phyloP scores from a whole-genome alignment of 495 filamentous ascomycete species.

The Letharia lupina region DNA sequence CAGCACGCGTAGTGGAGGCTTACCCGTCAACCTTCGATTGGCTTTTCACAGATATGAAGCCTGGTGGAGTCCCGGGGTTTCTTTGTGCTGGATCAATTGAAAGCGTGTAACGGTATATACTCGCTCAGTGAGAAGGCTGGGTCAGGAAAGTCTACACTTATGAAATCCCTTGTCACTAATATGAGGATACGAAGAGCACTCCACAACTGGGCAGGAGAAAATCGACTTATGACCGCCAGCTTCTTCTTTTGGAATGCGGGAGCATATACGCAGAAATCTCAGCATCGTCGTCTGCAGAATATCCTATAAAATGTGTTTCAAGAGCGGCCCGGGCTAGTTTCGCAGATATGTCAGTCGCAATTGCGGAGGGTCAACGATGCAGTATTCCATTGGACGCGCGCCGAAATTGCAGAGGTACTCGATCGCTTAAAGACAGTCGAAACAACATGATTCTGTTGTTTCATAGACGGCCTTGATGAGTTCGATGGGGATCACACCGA shows the following conservation, averaged over 20 bases:
- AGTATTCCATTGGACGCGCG: neutral
- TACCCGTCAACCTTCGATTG: neutral
- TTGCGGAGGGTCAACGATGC: neutral
- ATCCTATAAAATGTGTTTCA: constrained; percentile 35
- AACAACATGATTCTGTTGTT: constrained; percentile 30
- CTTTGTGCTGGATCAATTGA: constrained; percentile 33
- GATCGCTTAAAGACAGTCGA: constrained; percentile 7
- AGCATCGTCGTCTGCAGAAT: constrained; percentile 34
- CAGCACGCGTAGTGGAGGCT: neutral
- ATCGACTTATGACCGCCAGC: constrained; percentile 28
- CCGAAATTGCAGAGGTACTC: neutral
- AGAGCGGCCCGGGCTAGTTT: constrained; percentile 29
- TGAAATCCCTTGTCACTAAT: neutral
- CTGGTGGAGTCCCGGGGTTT: neutral
- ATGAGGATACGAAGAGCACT: constrained; percentile 19
- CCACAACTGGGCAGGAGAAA: constrained; percentile 26
- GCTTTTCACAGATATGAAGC: neutral
- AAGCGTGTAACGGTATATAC: too few species aligned
- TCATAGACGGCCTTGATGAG: too few species aligned
- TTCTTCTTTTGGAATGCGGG: constrained; percentile 43
- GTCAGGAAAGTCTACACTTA: too few species aligned
- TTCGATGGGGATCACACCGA: constrained; percentile 14
- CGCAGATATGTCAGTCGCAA: constrained; percentile 3
- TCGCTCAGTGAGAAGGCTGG: too few species aligned
- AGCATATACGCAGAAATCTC: constrained; percentile 32